Percentiles rank a stretch among this genome's conserved stretches.
Evolutionary conservation across 2,329 filamentous ascomycete genomes (phyloP).

Genomic region (Talaromyces marneffei): DNA sequence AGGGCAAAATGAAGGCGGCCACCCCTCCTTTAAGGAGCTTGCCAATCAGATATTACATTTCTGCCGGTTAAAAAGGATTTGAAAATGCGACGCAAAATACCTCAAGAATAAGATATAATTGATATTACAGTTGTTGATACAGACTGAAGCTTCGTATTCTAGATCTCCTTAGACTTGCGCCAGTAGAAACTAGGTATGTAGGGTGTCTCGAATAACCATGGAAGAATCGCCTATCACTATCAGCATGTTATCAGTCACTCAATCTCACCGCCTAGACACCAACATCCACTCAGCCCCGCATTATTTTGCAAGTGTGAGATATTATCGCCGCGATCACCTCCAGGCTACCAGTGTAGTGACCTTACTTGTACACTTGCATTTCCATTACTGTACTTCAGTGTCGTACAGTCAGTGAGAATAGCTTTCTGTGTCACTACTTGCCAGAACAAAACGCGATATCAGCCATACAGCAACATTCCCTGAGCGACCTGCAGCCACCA

Average conservation of each 20-base stretch:
- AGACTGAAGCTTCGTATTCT: not conserved
- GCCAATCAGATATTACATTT: not conserved
- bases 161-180: not conserved
- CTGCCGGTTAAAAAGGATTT: not conserved
- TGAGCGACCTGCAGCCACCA: constrained; percentile 8
- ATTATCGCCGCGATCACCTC: not conserved
- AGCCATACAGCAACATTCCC: not conserved
- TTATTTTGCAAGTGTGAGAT: not conserved
- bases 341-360: not conserved
- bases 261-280: not conserved
- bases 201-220: not conserved
- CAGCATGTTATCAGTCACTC: not conserved
- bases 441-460: not conserved
- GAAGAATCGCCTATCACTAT: not conserved
- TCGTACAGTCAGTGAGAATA: not conserved
- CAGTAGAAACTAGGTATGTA: too few species aligned
- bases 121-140: not conserved
- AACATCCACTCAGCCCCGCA: constrained; percentile 2
- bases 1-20: not conserved
- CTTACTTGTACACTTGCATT: not conserved
- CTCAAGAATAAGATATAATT: not conserved
- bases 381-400: not conserved
- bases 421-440: not conserved
- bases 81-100: not conserved
- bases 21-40: not conserved